Percentiles rank a stretch among this genome's conserved stretches.
Evolutionary conservation across 805 yeast genomes (phyloP).

Genomic region (Lipomyces chichibuensis): DNA sequence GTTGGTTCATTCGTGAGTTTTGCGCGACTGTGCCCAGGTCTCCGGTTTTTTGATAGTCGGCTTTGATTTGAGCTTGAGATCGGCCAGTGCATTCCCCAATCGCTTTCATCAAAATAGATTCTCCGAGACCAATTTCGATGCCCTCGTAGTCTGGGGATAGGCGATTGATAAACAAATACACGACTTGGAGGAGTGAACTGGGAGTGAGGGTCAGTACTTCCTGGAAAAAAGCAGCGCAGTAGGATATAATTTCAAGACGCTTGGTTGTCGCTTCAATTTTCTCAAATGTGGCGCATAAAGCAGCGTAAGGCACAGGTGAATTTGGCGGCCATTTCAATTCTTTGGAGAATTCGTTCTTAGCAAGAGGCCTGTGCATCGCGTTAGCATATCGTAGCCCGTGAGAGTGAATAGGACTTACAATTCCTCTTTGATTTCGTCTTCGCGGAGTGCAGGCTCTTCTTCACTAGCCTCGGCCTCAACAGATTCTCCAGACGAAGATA

Average conservation of each 20-base stretch:
- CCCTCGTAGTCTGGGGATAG: conserved; percentile 89
- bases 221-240: conserved; percentile 72
- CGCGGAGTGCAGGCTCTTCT: conserved; percentile 7
- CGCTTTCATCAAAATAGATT: conserved; percentile 82
- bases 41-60: conserved; percentile 77
- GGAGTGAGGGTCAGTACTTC: conserved; percentile 62
- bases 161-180: conserved; percentile 78
- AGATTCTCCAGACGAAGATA: not conserved
- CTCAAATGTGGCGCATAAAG: conserved; percentile 61
- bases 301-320: conserved; percentile 35
- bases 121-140: conserved; percentile 91
- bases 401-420: conserved; percentile 2
- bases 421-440: conserved; percentile 20
- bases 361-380: conserved; percentile 10
- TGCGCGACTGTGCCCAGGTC: conserved; percentile 91
- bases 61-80: conserved; percentile 66
- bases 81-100: conserved; percentile 89
- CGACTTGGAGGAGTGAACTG: conserved; percentile 62
- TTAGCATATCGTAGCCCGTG: not conserved
- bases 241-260: conserved; percentile 76
- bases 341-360: conserved; percentile 1
- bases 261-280: conserved; percentile 78
- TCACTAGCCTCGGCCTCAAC: not conserved
- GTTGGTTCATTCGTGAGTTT: conserved; percentile 78
- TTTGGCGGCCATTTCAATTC: conserved; percentile 20